Conservation (phyloP, 2,329 filamentous ascomycete genomes). For the Fusarium sp. region DNA sequence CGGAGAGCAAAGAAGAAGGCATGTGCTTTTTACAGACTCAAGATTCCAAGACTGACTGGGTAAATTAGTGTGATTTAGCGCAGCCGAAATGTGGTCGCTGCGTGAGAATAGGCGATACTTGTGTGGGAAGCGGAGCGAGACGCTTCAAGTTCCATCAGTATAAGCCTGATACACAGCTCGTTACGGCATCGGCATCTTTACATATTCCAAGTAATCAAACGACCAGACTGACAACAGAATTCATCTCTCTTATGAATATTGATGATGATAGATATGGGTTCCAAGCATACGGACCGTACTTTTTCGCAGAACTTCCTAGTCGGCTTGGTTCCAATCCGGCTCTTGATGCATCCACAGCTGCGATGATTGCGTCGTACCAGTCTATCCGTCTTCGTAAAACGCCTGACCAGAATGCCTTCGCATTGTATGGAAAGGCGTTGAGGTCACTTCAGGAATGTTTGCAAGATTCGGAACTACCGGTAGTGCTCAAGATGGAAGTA, state of each 20-base stretch:
- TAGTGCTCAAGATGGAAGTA: slow-evolving; percentile 19
- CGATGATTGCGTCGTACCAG: slow-evolving; percentile 22
- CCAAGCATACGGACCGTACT: slow-evolving; percentile 11
- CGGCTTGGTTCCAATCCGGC: slow-evolving; percentile 16
- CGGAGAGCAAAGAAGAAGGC: slow-evolving; percentile 33
- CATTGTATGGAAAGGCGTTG: slow-evolving; percentile 22
- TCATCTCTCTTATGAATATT: slow-evolving; percentile 24
- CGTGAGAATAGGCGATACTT: not conserved
- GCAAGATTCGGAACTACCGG: slow-evolving; percentile 4
- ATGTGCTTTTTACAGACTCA: fast-evolving
- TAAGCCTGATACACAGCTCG: slow-evolving; percentile 4
- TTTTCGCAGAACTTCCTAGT: slow-evolving; percentile 17
- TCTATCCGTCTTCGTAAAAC: slow-evolving; percentile 8
- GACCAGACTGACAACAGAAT: not conserved
- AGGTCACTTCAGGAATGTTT: slow-evolving; percentile 14
- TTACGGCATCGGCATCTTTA: not conserved
- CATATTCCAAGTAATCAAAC: slow-evolving; percentile 5
- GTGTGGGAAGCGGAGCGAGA: slow-evolving; percentile 1
- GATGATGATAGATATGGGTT: slow-evolving; percentile 24
- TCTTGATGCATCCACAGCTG: slow-evolving; percentile 14
- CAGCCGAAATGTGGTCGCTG: slow-evolving; percentile 30
- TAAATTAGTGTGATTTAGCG: slow-evolving; percentile 21
- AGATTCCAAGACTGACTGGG: not conserved
- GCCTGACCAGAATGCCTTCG: not conserved
- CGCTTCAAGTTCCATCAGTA: slow-evolving; percentile 33